Evolutionary conservation across 139 green algal species (phyloP), one percentile per base, ranked within the genome.

Genomic region (Micromonas commoda): DNA sequence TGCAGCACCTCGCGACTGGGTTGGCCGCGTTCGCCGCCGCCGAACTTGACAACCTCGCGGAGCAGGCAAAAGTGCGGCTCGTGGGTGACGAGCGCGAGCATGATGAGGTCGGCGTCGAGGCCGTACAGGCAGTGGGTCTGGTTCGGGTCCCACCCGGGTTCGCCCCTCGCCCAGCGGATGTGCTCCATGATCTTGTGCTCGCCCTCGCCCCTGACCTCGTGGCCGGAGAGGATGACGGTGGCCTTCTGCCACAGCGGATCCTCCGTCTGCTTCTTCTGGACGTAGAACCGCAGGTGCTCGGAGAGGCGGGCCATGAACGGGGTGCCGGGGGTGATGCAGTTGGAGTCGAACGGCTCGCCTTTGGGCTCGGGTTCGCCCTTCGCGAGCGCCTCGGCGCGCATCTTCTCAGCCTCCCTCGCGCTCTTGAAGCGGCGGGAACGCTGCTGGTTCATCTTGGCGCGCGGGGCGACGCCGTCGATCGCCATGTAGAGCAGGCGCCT

Each of bases 181-280:
- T 97, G 93, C 85, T 97, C 94, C 94, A 98, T 97, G 83, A 98
- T 95, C 83, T 98, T 98, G 89, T 98, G 94, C 86, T 98, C 94
- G 1, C 93, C 94, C 84, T 98, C 94, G 4, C 94, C 94, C 6
- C 92, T 92, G 37, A 97, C 91, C 51, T 97, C 91, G 79, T 95
- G 91, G 3, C 91, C 91, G 37, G 34, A 70, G 37, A 81, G 51
- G 53, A 81, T 81, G 9, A 81, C 76, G 16, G 29, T 67, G 35
- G 54, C 51, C 19, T 82, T 82, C 34, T 91, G 87, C 94, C 94
- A 98, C 9, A 85, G 65, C 0, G 86, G 80, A 82, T 97, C 91
- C 67, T 95, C 88, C 0, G 80, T 80, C 29, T 96, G 92, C 85
- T 95, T 97, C 73, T 86, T 87, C 60, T 87, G 87, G 20, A 96